phyloP scores from a whole-genome alignment of 1,284 basidiomycete genomes.

The Calocybe gambosa region DNA sequence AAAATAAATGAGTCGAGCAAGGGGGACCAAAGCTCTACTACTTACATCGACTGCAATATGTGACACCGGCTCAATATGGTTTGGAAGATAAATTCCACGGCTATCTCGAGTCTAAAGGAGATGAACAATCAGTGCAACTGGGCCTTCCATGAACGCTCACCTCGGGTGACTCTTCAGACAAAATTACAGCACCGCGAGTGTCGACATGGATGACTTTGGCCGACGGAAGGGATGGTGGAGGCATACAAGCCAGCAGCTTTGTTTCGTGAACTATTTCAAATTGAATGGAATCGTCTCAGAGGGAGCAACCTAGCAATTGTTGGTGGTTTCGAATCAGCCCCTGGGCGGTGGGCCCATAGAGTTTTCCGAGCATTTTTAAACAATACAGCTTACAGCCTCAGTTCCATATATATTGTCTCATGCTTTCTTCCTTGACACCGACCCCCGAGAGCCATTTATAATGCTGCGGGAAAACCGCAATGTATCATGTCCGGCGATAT shows the following conservation, averaged over 20 bases:
- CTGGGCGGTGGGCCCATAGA: background rate
- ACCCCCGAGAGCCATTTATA: conserved; percentile 8
- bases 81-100: conserved; percentile 91
- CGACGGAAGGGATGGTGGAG: conserved; percentile 54
- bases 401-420: conserved; percentile 10
- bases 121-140: background rate
- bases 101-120: conserved; percentile 77
- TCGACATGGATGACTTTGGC: conserved; percentile 80
- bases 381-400: background rate
- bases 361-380: conserved; percentile 1
- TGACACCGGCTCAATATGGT: conserved; percentile 94
- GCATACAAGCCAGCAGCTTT: too few relatives aligned
- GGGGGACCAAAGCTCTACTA: conserved; percentile 18
- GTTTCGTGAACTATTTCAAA: background rate
- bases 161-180: conserved; percentile 89
- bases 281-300: background rate
- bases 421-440: conserved; percentile 17
- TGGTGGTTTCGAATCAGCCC: background rate
- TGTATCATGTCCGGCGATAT: background rate
- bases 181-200: conserved; percentile 82
- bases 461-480: conserved; percentile 2
- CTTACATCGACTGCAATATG: conserved; percentile 93
- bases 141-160: conserved; percentile 35
- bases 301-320: too few relatives aligned
- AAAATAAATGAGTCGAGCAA: background rate